A percentile compares a stretch with the other conserved stretches of the same genome.
These are phyloP conservation scores for Parathielavia hyrcaniae DNA, from an alignment of 495 filamentous ascomycete genomes.

Conservation along the genomic window DNA sequence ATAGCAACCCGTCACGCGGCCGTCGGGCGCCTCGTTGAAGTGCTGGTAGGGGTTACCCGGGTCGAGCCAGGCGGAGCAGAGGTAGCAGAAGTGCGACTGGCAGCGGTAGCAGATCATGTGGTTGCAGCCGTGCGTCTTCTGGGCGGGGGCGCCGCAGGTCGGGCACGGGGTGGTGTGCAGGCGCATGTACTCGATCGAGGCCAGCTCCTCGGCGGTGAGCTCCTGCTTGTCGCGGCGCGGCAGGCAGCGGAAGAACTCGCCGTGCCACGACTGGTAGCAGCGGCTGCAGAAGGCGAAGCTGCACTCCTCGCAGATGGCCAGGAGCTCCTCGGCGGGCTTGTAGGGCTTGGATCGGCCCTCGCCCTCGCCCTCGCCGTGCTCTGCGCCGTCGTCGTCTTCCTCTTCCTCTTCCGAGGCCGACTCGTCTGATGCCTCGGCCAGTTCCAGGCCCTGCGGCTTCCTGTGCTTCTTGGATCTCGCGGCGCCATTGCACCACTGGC, in stretches of 20 bases:
- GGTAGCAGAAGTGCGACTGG: constrained; percentile 89
- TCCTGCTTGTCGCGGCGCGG: constrained; percentile 55
- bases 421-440: constrained; percentile 46
- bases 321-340: constrained; percentile 33
- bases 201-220: constrained; percentile 75
- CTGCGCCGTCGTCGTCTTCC: constrained; percentile 25
- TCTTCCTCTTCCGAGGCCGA: constrained; percentile 37
- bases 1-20: constrained; percentile 58
- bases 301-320: constrained; percentile 85
- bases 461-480: constrained; percentile 73
- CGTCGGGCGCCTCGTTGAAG: constrained; percentile 58
- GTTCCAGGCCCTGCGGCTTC: constrained; percentile 54
- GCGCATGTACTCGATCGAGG: constrained; percentile 72
- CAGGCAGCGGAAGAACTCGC: constrained; percentile 60
- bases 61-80: constrained; percentile 82
- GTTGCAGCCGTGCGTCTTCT: constrained; percentile 93
- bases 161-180: constrained; percentile 81
- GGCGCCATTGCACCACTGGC: constrained; percentile 90
- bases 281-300: constrained; percentile 80
- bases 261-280: constrained; percentile 73
- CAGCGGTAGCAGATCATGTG: constrained; percentile 95
- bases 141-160: constrained; percentile 75
- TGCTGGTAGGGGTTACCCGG: constrained; percentile 78
- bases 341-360: constrained; percentile 26
- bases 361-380: constrained; percentile 40